Conservation (phyloP, 768 basidiomycete genomes). For the Fomitopsis serialis region DNA sequence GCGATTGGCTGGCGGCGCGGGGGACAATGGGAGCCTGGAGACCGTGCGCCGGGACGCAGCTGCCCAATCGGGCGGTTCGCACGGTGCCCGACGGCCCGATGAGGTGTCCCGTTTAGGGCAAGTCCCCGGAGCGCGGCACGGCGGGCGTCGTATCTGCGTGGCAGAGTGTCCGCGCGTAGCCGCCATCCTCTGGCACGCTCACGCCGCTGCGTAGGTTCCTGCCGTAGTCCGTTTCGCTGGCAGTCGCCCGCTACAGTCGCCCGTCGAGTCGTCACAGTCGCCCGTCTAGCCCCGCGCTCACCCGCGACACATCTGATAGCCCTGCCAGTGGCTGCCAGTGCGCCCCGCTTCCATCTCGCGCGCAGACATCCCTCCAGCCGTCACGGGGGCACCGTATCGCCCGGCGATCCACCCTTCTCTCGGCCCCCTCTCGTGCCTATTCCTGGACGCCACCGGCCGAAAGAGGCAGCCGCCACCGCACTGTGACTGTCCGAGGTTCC, state of each 20-base stretch:
- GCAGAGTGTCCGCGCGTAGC: no score
- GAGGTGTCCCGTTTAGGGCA: conserved; percentile 12
- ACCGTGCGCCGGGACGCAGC: conserved; percentile 9
- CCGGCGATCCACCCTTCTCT: conserved; percentile 12
- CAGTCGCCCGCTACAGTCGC: not conserved
- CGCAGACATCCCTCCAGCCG: conserved; percentile 3
- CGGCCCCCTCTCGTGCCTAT: not conserved
- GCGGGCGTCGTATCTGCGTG: conserved; percentile 11
- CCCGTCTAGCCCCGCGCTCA: not conserved
- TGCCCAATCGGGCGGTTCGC: conserved; percentile 7
- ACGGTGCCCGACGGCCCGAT: conserved; percentile 9
- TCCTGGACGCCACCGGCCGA: conserved; percentile 1
- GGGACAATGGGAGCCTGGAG: conserved; percentile 11
- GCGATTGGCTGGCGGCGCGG: conserved; percentile 1
- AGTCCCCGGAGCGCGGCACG: conserved; percentile 11
- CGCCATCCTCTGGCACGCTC: no score
- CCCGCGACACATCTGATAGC: not conserved
- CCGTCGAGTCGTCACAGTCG: not conserved
- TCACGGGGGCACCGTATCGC: conserved; percentile 2
- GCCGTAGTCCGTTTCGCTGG: conserved; percentile 13
- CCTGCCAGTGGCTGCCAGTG: not conserved
- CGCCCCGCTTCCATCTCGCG: not conserved
- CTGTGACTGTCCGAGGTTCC: conserved; percentile 13
- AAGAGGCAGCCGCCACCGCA: conserved; percentile 10
- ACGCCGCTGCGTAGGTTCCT: no score